Evolutionary conservation across 148 eudicot species (phyloP).

Genomic region (Oxyria digyna): DNA sequence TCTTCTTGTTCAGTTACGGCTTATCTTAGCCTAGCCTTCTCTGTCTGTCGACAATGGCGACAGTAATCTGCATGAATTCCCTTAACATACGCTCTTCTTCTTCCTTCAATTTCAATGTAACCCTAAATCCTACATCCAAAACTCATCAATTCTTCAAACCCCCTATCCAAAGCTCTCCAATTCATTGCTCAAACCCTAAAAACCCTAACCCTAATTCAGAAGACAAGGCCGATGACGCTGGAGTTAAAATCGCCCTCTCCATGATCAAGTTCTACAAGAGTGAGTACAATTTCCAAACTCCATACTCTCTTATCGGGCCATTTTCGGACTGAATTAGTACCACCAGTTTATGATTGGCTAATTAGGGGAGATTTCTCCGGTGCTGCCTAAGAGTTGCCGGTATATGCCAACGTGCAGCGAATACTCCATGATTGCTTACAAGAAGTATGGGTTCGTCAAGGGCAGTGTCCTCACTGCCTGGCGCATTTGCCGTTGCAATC

Average conservation of each 20-base stretch:
- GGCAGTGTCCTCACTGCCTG: slow-evolving; percentile 70
- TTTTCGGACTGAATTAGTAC: not conserved
- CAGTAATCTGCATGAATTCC: not conserved
- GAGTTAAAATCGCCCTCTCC: slow-evolving; percentile 71
- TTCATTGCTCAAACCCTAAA: not conserved
- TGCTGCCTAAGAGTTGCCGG: slow-evolving; percentile 81
- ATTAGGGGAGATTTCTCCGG: slow-evolving; percentile 85
- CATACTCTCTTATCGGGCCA: not conserved
- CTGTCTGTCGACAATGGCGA: not conserved
- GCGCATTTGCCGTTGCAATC: slow-evolving; percentile 93
- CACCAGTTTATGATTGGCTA: not conserved
- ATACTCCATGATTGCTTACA: slow-evolving; percentile 94
- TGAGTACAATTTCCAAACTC: slow-evolving; percentile 19
- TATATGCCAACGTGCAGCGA: slow-evolving; percentile 95
- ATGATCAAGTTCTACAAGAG: slow-evolving; percentile 80
- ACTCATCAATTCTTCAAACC: not conserved
- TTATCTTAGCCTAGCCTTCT: not conserved
- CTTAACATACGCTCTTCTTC: not conserved
- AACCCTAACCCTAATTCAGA: slow-evolving; percentile 14
- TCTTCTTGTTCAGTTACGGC: not conserved
- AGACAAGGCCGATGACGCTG: slow-evolving; percentile 24
- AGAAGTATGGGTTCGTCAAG: slow-evolving; percentile 76
- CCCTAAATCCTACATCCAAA: not conserved
- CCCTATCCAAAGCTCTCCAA: not conserved
- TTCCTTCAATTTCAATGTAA: not conserved